Percentiles rank a stretch among this genome's conserved stretches.
Evolutionary conservation across 768 basidiomycete genomes (phyloP).

Genomic region (Russula foetens): DNA sequence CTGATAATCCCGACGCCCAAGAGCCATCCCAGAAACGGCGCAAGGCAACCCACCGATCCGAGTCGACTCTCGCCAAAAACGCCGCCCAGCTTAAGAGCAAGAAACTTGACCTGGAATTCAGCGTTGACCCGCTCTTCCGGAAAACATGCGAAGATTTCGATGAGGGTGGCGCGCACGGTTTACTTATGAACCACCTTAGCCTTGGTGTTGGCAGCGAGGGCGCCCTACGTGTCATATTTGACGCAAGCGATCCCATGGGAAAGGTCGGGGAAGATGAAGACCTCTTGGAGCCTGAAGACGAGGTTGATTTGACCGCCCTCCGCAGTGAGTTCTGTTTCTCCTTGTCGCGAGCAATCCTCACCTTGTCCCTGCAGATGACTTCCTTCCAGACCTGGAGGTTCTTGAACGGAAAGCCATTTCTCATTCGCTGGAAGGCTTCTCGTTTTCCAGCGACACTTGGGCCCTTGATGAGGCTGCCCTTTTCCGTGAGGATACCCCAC

Average conservation of each 20-base stretch:
- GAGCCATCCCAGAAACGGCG: slow-evolving; percentile 57
- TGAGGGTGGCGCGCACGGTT: slow-evolving; percentile 92
- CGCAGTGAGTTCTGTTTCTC: slow-evolving; percentile 39
- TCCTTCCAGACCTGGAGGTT: slow-evolving; percentile 59
- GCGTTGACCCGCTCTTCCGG: slow-evolving; percentile 92
- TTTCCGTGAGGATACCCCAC: slow-evolving; percentile 45
- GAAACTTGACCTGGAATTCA: slow-evolving; percentile 92
- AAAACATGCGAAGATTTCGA: slow-evolving; percentile 99
- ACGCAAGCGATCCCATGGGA: slow-evolving; percentile 85
- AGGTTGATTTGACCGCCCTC: slow-evolving; percentile 55
- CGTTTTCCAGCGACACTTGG: slow-evolving; percentile 64
- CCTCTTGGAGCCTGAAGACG: slow-evolving; percentile 59
- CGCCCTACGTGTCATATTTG: slow-evolving; percentile 86
- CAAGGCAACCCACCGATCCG: slow-evolving; percentile 56
- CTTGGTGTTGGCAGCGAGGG: slow-evolving; percentile 73
- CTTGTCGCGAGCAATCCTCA: neutral
- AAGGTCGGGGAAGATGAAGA: slow-evolving; percentile 64
- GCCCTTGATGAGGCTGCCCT: slow-evolving; percentile 55
- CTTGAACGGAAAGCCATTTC: slow-evolving; percentile 70
- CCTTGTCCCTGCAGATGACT: slow-evolving; percentile 41
- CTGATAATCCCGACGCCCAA: slow-evolving; percentile 54
- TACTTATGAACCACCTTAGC: slow-evolving; percentile 93
- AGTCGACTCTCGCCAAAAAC: slow-evolving; percentile 86
- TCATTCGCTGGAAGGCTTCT: slow-evolving; percentile 72
- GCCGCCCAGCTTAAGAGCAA: slow-evolving; percentile 76